Conservation (phyloP, 225 moss, liverwort and hornwort genomes). For the Bryum argenteum region DNA sequence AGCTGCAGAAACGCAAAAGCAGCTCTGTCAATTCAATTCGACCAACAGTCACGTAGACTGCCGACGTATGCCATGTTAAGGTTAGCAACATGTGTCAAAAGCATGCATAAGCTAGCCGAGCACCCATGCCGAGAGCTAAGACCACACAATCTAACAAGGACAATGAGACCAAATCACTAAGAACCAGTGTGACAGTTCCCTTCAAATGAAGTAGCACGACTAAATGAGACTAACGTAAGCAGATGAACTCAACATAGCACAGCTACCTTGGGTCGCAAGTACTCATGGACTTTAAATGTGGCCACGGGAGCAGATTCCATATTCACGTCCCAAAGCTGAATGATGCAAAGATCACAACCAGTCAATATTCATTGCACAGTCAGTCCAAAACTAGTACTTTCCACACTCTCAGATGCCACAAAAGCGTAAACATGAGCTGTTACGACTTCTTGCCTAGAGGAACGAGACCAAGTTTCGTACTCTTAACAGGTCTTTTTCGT, state of each 20-base stretch:
- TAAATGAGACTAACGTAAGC: neutral
- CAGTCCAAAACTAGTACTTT: neutral
- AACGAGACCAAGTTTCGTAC: conserved; percentile 30
- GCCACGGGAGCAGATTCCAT: conserved; percentile 99
- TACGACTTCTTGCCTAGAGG: conserved; percentile 34
- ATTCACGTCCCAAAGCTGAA: conserved; percentile 97
- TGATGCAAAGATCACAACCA: conserved; percentile 15
- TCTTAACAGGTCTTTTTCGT: conserved; percentile 9
- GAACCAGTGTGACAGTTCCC: neutral
- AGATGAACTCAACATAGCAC: neutral
- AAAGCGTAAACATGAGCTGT: conserved; percentile 14
- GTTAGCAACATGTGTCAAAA: neutral
- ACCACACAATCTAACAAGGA: neutral
- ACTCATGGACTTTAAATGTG: conserved; percentile 92
- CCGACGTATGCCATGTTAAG: neutral
- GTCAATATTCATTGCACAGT: conserved; percentile 25
- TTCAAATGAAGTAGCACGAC: neutral
- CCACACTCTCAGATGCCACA: neutral
- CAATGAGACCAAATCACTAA: neutral
- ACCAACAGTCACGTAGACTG: neutral
- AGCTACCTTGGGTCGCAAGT: conserved; percentile 92
- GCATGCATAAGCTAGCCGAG: neutral
- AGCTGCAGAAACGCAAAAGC: conserved; percentile 56
- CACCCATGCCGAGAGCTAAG: neutral
- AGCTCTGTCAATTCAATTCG: conserved; percentile 6